phyloP scores from a whole-genome alignment of 83 land plant genomes.

The Thuja plicata region DNA sequence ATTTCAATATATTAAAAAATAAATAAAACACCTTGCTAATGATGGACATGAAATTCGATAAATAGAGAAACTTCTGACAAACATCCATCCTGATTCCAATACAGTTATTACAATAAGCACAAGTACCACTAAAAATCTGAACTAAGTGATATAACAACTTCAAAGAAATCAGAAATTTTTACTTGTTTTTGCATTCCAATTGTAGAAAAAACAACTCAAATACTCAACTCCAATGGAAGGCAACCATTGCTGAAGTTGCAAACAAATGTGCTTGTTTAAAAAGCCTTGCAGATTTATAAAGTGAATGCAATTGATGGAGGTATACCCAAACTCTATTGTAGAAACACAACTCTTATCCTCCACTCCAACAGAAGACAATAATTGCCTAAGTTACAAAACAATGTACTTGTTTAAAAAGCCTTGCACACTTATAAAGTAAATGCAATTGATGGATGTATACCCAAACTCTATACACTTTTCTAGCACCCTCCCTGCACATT shows the following conservation, averaged over 20 bases:
- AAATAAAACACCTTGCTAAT: background rate
- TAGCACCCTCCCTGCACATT: background rate
- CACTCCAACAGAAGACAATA: background rate
- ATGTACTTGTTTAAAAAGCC: too few relatives aligned
- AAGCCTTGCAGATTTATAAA: background rate
- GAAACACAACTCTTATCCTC: background rate
- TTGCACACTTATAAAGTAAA: background rate
- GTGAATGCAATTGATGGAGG: background rate
- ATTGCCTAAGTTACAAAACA: background rate
- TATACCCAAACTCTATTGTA: background rate
- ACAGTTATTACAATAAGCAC: background rate
- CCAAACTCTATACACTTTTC: background rate
- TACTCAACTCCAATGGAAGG: background rate
- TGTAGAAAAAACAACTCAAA: background rate
- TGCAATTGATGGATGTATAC: background rate
- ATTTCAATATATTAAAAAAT: too few relatives aligned
- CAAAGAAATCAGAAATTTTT: background rate
- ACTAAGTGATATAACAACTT: background rate
- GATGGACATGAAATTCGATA: background rate
- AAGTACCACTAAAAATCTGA: background rate
- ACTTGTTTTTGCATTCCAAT: background rate
- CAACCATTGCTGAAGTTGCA: background rate
- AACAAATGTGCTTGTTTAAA: background rate
- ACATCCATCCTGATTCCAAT: background rate
- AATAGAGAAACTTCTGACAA: background rate